These are phyloP conservation scores for Viola pubescens DNA, from an alignment of 441 rosid genomes.

Conservation along the genomic window DNA sequence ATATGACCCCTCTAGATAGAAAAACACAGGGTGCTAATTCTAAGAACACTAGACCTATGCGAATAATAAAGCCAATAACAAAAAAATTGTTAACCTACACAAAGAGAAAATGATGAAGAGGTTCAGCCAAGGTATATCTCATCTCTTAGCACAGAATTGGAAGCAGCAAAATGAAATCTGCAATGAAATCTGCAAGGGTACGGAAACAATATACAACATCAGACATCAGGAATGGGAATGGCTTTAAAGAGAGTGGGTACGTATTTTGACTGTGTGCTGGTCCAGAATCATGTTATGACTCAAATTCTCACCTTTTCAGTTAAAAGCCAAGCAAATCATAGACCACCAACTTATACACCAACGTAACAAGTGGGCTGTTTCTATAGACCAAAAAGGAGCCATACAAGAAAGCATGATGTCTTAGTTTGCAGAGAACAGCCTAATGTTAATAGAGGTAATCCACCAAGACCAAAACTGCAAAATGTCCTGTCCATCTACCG, in stretches of 20 bases:
- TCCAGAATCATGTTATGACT: slow-evolving; percentile 18
- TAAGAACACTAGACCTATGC: background rate
- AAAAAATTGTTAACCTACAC: slow-evolving; percentile 35
- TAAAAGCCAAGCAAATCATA: slow-evolving; percentile 7
- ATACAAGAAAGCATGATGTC: background rate
- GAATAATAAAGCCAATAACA: background rate
- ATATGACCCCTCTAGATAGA: background rate
- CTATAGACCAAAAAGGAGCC: background rate
- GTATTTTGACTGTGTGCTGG: slow-evolving; percentile 15
- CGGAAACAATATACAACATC: slow-evolving; percentile 34
- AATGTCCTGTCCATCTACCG: background rate
- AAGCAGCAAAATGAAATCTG: slow-evolving; percentile 40
- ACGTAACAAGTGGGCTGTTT: background rate
- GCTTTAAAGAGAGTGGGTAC: slow-evolving; percentile 15
- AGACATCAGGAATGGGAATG: slow-evolving; percentile 26
- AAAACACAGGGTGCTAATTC: background rate
- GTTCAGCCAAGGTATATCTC: slow-evolving; percentile 36
- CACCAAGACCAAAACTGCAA: background rate
- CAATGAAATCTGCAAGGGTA: slow-evolving; percentile 44
- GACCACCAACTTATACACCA: background rate
- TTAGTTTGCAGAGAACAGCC: too few relatives aligned
- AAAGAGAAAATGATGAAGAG: slow-evolving; percentile 27
- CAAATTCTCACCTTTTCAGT: slow-evolving; percentile 29
- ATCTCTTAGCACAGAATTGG: slow-evolving; percentile 40
- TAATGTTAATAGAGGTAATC: too few relatives aligned